Evolutionary conservation across 2,329 filamentous ascomycete genomes (phyloP), one percentile per base, ranked within the genome.

Genomic region (Mycosphaerella sp.): DNA sequence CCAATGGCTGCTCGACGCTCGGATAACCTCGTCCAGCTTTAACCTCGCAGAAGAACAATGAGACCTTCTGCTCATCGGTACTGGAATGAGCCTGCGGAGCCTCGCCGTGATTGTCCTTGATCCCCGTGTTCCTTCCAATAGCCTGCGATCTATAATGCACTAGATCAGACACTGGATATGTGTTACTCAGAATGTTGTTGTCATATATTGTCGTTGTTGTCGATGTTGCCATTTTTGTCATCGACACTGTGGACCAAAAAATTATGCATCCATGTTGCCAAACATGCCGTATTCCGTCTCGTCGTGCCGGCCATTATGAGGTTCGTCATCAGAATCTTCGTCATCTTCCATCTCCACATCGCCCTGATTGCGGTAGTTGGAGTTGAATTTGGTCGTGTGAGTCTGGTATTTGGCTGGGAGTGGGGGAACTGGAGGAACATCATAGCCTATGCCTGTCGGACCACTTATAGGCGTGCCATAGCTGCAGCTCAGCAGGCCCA

Each of bases 201-300:
- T 31, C 21, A 11, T 49, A 31, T 43, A 21, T 43, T 43, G 17
- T 43, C 17, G 39, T 43, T 43, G 41, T 43, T 43, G 10, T 14
- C 21, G 14, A 2, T 21, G 4, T 44, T 26, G 42, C 31, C 11
- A 31, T 44, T 31, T 9, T 26, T 44, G 42, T 21, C 40, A 21
- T 9, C 14, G 40, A 17, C 40, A 42, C 10, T 53, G 44, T 52
- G 46, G 41, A 23, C 38, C 32, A 32, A 45, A 21, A 21, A 21
- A 34, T 40, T 48, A 52, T 48, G 48, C 49, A 36, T 98, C 93
- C 92, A 97, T 97, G 63, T 83, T 83, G 54, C 91, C 91, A 76
- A 98, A 98, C 65, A 97, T 87, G 67, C 91, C 91, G 62, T 96
- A 91, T 62, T 97, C 92, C 59, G 95, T 90, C 64, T 95, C 91